Conservation (phyloP, 352 stramenopile species). For the Globisporangium polare region DNA sequence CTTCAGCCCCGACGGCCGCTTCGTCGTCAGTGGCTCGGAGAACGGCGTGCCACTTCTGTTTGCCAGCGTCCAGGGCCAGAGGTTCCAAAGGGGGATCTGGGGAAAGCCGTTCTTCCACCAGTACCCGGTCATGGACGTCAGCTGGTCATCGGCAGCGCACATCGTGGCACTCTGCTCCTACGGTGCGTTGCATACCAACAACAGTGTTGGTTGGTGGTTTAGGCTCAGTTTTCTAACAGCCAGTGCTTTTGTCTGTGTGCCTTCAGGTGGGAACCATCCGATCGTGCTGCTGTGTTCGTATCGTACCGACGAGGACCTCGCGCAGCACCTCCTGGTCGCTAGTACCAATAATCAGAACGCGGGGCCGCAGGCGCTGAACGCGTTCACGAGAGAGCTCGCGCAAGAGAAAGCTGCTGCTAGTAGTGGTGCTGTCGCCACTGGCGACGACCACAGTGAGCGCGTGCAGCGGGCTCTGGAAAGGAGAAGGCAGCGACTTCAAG, state of each 20-base stretch:
- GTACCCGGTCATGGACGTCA: constrained; percentile 48
- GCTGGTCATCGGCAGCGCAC: constrained; percentile 55
- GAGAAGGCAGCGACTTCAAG: constrained; percentile 38
- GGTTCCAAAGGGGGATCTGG: constrained; percentile 45
- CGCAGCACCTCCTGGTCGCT: constrained; percentile 11
- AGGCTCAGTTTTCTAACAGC: background rate
- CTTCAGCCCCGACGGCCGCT: constrained; percentile 66
- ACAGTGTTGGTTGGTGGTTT: background rate
- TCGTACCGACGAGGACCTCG: constrained; percentile 36
- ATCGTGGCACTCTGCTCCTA: constrained; percentile 64
- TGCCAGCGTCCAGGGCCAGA: constrained; percentile 44
- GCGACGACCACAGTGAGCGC: constrained; percentile 25
- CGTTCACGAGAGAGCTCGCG: background rate
- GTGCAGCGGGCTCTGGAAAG: constrained; percentile 43
- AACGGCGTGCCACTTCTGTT: constrained; percentile 57
- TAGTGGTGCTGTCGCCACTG: constrained; percentile 4
- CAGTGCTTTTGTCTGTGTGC: background rate
- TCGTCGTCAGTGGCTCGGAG: constrained; percentile 58
- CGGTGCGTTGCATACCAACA: constrained; percentile 20
- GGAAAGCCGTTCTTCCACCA: constrained; percentile 50
- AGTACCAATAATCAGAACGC: background rate
- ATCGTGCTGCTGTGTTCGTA: constrained; percentile 58
- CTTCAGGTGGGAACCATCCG: constrained; percentile 43
- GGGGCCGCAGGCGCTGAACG: background rate
- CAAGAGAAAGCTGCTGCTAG: constrained; percentile 1